Base-by-base conservation (phyloP, 2,329 filamentous ascomycete species). In the Phaeosphaeriaceae sp. region DNA sequence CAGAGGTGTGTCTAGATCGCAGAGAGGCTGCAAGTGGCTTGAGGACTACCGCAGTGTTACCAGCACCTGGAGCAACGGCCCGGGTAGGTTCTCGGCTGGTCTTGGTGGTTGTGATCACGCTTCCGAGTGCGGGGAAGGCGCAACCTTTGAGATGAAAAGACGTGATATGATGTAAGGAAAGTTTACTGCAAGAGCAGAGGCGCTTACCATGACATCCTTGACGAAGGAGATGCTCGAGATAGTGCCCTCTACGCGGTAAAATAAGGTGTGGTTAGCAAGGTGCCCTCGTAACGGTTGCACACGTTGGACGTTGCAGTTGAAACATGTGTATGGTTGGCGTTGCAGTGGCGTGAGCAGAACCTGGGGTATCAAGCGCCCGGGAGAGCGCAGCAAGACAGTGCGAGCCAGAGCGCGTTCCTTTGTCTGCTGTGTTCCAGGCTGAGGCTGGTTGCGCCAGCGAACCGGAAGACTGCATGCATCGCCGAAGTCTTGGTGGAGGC, bases 221-320 rank as follows among this genome's bases (percentile, higher is more conserved):
- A 92, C 89, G 74, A 92, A 92, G 62, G 87, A 90, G 71, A 92
- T 91, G 62, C 88, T 87, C 73, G 88, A 92, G 56, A 92, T 86
- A 41, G 89, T 92, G 56, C 89, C 89, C 81, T 92, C 89, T 92
- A 60, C 47, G 55, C 39, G 61, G 50, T 48, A 58, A 50, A 56
- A 48, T 32, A 48, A 49, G 23, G 23, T 26, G 44, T 49, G 46
- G 63, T 72, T 56, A 72, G 70, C 63, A 48, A 47, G 44, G 42
- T 39, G 20, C 26, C 20, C 46, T 51, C 32, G 57, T 52, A 58
- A 63, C 50, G 47, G 54, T 57, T 50, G 54, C 53, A 54, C 45
- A 46, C 45, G 34, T 38, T 16, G 40, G 35, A 29, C 3, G 23
- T 28, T 28, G 52, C 48, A 54, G 38, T 46, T 56, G 37, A 53